Conservation (phyloP, 441 rosid genomes). For the Melastoma candidum region DNA sequence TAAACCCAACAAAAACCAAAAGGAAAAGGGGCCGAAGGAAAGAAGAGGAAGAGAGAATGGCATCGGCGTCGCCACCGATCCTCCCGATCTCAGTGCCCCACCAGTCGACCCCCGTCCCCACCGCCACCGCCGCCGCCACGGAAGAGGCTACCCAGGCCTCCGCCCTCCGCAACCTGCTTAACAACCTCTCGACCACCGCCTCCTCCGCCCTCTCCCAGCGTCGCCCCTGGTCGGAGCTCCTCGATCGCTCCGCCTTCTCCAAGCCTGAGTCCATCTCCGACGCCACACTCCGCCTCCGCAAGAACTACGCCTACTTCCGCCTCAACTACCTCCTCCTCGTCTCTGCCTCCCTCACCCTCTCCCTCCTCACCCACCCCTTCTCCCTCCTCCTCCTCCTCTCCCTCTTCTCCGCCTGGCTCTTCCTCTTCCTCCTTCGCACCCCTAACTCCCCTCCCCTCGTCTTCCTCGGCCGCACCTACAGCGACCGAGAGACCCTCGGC, state of each 20-base stretch:
- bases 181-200: conserved; percentile 11
- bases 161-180: conserved; percentile 3
- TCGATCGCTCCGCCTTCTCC: conserved; percentile 12
- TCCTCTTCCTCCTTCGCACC: conserved; percentile 6
- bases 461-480: conserved; percentile 10
- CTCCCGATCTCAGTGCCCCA: conserved; percentile 3
- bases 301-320: conserved; percentile 10
- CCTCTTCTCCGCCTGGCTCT: conserved; percentile 2
- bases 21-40: too few species aligned
- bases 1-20: not conserved
- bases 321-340: conserved; percentile 6
- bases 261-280: conserved; percentile 11
- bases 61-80: conserved; percentile 6
- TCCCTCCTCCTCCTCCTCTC: conserved; percentile 2
- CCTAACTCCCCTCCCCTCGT: conserved; percentile 2
- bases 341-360: conserved; percentile 2
- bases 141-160: conserved; percentile 4
- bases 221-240: conserved; percentile 12
- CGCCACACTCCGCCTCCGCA: conserved; percentile 10
- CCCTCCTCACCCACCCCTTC: not conserved
- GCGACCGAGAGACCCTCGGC: conserved; percentile 13
- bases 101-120: not conserved
- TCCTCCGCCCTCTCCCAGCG: conserved; percentile 4
- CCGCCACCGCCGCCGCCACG: not conserved
- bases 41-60: not conserved